Percentiles rank a stretch among this genome's conserved stretches.
Conservation (phyloP, 768 basidiomycete genomes). For the Lactarius tabidus region DNA sequence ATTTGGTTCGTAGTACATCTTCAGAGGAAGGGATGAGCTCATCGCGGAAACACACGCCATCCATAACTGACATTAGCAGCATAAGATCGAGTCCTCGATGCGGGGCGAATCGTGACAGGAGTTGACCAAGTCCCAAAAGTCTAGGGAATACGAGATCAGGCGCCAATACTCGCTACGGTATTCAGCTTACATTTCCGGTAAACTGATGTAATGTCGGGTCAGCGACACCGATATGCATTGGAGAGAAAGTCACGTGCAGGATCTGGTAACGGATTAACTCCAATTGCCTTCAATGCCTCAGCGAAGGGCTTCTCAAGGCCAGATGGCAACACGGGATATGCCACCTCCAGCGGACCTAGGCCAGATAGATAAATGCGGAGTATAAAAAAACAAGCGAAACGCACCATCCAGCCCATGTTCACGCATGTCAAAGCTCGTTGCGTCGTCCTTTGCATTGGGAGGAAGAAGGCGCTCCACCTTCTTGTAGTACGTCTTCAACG, state of each 20-base stretch:
- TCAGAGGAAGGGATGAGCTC: neutral
- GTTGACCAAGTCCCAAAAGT: slow-evolving; percentile 12
- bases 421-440: slow-evolving; percentile 6
- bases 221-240: neutral
- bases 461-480: slow-evolving; percentile 21
- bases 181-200: slow-evolving; percentile 17
- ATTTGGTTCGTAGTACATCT: slow-evolving; percentile 28
- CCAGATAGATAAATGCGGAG: neutral
- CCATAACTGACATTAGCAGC: slow-evolving; percentile 15
- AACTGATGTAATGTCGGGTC: slow-evolving; percentile 8
- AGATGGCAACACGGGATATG: slow-evolving; percentile 1
- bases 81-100: slow-evolving; percentile 14
- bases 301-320: slow-evolving; percentile 14
- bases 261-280: neutral
- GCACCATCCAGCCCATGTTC: slow-evolving; percentile 19
- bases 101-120: slow-evolving; percentile 13
- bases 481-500: slow-evolving; percentile 22
- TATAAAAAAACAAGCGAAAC: neutral
- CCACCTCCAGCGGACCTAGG: slow-evolving; percentile 18
- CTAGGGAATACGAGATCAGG: slow-evolving; percentile 5
- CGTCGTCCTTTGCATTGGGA: slow-evolving; percentile 2
- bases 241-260: slow-evolving; percentile 6
- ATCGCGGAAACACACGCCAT: neutral
- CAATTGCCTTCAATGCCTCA: slow-evolving; percentile 1
- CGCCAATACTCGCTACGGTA: neutral